phyloP scores from a whole-genome alignment of 2,329 filamentous ascomycete genomes.

The Epichloe coenophiala region DNA sequence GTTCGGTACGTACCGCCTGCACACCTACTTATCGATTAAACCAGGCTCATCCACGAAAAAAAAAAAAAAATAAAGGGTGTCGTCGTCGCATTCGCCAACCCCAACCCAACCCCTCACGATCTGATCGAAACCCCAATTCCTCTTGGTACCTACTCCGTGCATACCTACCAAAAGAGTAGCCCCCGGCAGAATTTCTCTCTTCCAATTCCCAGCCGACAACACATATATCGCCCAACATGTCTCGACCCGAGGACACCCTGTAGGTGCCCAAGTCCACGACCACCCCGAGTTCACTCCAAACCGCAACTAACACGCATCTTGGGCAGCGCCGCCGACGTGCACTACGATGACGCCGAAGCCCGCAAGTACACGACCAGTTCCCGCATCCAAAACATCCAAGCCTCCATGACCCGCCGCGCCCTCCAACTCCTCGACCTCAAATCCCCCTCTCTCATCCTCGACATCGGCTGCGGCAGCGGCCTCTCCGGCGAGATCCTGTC shows the following conservation, averaged over 20 bases:
- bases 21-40: constrained; percentile 8
- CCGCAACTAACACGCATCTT: background rate
- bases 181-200: no score
- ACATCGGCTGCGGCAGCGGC: constrained; percentile 91
- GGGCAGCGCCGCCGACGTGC: constrained; percentile 77
- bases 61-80: no score
- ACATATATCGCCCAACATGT: constrained; percentile 49
- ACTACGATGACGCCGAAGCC: constrained; percentile 92
- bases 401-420: constrained; percentile 84
- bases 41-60: background rate
- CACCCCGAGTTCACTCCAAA: no score
- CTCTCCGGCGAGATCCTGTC: constrained; percentile 90
- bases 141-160: no score
- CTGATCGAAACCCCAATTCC: background rate
- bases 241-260: constrained; percentile 91
- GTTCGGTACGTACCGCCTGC: background rate
- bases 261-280: constrained; percentile 30
- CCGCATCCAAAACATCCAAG: constrained; percentile 90
- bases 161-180: no score
- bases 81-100: background rate
- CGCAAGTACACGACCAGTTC: constrained; percentile 96
- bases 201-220: background rate
- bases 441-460: constrained; percentile 76
- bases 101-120: background rate
- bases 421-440: constrained; percentile 78